phyloP scores from a whole-genome alignment of 2,329 filamentous ascomycete genomes.

The Metarhizium sp. region DNA sequence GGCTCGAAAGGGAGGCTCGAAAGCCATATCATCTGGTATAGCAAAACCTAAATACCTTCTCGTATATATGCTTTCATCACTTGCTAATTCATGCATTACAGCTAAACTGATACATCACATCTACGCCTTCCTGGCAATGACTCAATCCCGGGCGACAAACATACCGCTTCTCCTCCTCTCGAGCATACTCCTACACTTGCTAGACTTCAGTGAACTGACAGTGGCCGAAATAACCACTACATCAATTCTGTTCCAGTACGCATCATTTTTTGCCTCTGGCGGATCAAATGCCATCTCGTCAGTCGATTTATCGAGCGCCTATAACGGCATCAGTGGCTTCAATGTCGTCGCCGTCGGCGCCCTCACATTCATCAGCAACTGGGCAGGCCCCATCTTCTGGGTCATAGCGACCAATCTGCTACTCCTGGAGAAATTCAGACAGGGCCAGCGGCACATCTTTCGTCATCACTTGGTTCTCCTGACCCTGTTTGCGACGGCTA shows the following conservation, averaged over 20 bases:
- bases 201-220: slow-evolving; percentile 37
- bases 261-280: slow-evolving; percentile 81
- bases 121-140: slow-evolving; percentile 70
- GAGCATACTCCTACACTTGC: slow-evolving; percentile 44
- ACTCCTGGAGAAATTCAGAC: slow-evolving; percentile 31
- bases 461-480: slow-evolving; percentile 49
- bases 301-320: slow-evolving; percentile 89
- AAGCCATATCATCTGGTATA: slow-evolving; percentile 20
- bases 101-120: slow-evolving; percentile 54
- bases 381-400: slow-evolving; percentile 89
- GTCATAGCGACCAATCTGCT: slow-evolving; percentile 54
- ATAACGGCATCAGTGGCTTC: slow-evolving; percentile 82
- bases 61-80: neutral
- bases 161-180: slow-evolving; percentile 77
- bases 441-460: slow-evolving; percentile 23
- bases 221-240: slow-evolving; percentile 56
- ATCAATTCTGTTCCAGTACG: slow-evolving; percentile 67
- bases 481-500: slow-evolving; percentile 61
- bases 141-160: slow-evolving; percentile 78
- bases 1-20: slow-evolving; percentile 20
- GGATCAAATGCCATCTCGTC: slow-evolving; percentile 92
- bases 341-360: slow-evolving; percentile 71
- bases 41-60: neutral
- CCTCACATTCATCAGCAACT: slow-evolving; percentile 82
- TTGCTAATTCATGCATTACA: slow-evolving; percentile 5